Base-by-base conservation (phyloP, 129 eudicot species). In the Flaveria brownii region DNA sequence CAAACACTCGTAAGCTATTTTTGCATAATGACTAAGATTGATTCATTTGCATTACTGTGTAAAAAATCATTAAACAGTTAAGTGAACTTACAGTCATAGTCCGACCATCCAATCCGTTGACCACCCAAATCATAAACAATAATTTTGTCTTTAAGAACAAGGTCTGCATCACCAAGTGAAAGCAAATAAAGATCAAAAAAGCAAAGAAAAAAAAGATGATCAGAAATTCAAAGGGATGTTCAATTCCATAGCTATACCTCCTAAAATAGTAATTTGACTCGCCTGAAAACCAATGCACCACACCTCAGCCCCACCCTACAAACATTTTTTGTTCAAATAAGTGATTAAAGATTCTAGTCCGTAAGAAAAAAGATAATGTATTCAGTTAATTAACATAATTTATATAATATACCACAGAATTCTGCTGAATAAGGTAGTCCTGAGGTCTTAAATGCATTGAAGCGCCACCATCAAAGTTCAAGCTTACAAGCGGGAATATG, bases 401-500 rank as follows among this genome's bases (percentile, higher is more conserved):
- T 33, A 11, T 39, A 62, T 51, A 33, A 86, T 87, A 82, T 87
- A 94, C 98, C 72, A 84, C 71, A 2, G 96, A 85, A 50, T 86
- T 89, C 70, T 91, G 96, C 90, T 94, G 88, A 64, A 91, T 75
- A 84, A 94, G 93, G 85, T 94, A 94, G 80, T 94, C 97, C 45
- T 94, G 87, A 10, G 97, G 96, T 52, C 76, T 79, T 63, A 91
- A 79, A 25, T 84, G 49, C 98, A 94, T 94, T 23, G 96, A 80
- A 70, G 93, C 90, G 56, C 93, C 96, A 17, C 97, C 97, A 39
- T 86, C 91, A 83, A 94, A 94, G 85, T 94, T 94, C 63, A 94
- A 83, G 64, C 88, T 87, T 33, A 93, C 96, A 16, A 72, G 16
- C 15, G 98, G 98, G 82, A 93, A 93, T 55, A 84, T 81, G 16